A percentile compares a stretch with the other conserved stretches of the same genome.
Evolutionary conservation across 768 basidiomycete genomes (phyloP).

Genomic region (Trametes cubensis): DNA sequence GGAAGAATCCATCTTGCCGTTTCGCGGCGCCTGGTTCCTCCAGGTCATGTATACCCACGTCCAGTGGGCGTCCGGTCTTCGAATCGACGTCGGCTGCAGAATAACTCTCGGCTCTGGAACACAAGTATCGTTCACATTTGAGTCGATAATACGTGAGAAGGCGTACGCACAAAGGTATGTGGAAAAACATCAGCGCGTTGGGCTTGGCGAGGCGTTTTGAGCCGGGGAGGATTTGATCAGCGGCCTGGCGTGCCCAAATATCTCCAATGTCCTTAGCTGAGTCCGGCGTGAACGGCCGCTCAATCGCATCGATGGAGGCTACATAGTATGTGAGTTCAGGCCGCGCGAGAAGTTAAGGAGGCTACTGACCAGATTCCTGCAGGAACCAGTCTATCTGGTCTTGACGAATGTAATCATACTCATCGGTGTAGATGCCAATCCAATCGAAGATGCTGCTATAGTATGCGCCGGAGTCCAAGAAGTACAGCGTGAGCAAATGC

Average conservation of each 20-base stretch:
- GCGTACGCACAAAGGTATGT: slow-evolving; percentile 81
- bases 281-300: slow-evolving; percentile 85
- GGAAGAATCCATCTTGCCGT: slow-evolving; percentile 80
- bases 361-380: slow-evolving; percentile 62
- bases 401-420: slow-evolving; percentile 84
- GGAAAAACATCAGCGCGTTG: slow-evolving; percentile 97
- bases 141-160: neutral
- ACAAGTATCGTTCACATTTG: neutral
- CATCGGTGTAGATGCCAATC: slow-evolving; percentile 69
- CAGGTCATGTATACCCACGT: slow-evolving; percentile 65
- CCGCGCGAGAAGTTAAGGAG: too few species aligned
- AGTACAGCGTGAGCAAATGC: slow-evolving; percentile 88
- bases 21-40: slow-evolving; percentile 67
- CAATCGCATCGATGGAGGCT: slow-evolving; percentile 69
- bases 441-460: slow-evolving; percentile 59
- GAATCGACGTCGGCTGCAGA: slow-evolving; percentile 65
- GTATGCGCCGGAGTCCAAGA: slow-evolving; percentile 87
- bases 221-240: slow-evolving; percentile 59
- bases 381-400: slow-evolving; percentile 92
- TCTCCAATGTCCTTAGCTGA: slow-evolving; percentile 67
- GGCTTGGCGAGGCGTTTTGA: slow-evolving; percentile 77
- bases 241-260: slow-evolving; percentile 61
- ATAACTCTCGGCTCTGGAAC: slow-evolving; percentile 73
- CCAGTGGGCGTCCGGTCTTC: slow-evolving; percentile 60
- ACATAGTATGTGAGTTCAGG: too few species aligned